Evolutionary conservation across 2,329 filamentous ascomycete genomes (phyloP), one percentile per base, ranked within the genome.

Genomic region (Botrytis fabae): DNA sequence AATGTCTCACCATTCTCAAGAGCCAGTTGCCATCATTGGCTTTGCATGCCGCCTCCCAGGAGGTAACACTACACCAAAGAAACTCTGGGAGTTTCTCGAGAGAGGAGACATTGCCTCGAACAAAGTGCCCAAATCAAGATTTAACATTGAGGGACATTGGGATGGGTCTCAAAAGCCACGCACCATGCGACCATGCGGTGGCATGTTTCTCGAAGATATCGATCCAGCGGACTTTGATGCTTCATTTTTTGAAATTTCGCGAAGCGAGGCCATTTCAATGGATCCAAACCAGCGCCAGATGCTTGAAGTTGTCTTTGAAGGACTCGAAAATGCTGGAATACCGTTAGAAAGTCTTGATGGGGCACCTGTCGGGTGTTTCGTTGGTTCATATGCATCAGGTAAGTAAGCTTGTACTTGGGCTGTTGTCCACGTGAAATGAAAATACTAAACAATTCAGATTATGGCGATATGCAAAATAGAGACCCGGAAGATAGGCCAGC

Each of bases 61-160:
- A 46, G 79, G 78, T 48, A 42, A 78, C 2, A 79, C 80, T 25
- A 74, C 76, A 7, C 74, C 81, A 1, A 76, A 78, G 9, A 80
- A 80, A 32, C 78, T 83, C 59, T 83, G 82, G 82, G 73, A 80
- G 1, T 70, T 83, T 16, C 71, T 94, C 32, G 88, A 90, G 80
- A 89, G 91, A 80, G 92, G 92, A 18, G 86, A 93, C 9, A 91
- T 93, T 79, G 92, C 93, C 40, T 90, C 92, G 79, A 87, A 81
- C 60, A 80, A 82, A 74, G 79, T 84, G 8, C 91, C 92, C 1
- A 80, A 87, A 2, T 89, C 93, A 77, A 87, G 92, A 25, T 95
- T 93, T 81, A 89, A 92, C 73, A 88, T 90, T 18, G 86, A 91
- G 62, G 89, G 87, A 25, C 92, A 94, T 78, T 88, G 86, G 75